Conservation (phyloP, 108 stramenopile species). For the Skeletonema menzelii region DNA sequence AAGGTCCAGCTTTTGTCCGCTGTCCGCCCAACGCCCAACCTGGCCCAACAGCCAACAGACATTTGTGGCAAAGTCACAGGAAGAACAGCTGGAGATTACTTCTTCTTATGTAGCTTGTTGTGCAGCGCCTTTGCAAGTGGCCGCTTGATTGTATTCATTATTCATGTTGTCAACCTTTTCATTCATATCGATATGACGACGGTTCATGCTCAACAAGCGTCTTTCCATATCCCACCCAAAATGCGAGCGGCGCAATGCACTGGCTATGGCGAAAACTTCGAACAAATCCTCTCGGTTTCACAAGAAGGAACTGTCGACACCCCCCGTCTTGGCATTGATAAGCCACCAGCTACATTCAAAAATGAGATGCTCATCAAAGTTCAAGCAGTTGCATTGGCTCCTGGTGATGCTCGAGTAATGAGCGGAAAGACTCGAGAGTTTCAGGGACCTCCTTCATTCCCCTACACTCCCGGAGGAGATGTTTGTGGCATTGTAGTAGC, state of each 20-base stretch:
- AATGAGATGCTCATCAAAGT: constrained; percentile 49
- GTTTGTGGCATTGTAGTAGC: constrained; percentile 59
- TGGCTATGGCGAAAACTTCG: constrained; percentile 54
- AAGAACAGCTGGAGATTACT: too few species aligned
- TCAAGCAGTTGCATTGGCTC: constrained; percentile 57
- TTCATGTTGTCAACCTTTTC: neutral
- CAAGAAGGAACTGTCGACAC: constrained; percentile 41
- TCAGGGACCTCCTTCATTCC: constrained; percentile 69
- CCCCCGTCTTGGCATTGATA: constrained; percentile 24
- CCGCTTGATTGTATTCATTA: neutral
- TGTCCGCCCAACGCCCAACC: too few species aligned
- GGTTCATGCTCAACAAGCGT: neutral
- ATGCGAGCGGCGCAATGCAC: constrained; percentile 64
- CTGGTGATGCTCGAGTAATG: constrained; percentile 64
- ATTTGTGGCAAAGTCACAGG: too few species aligned
- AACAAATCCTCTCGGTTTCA: constrained; percentile 49
- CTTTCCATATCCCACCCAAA: neutral
- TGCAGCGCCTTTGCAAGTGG: too few species aligned
- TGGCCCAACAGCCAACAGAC: too few species aligned
- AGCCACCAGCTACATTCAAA: constrained; percentile 23
- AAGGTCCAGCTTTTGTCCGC: too few species aligned
- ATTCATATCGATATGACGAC: neutral
- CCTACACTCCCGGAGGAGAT: constrained; percentile 73
- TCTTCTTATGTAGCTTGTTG: too few species aligned
- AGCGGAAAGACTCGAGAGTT: constrained; percentile 58